These are phyloP conservation scores for Lactifluus subvellereus DNA, from an alignment of 768 basidiomycete genomes.

Conservation along the genomic window DNA sequence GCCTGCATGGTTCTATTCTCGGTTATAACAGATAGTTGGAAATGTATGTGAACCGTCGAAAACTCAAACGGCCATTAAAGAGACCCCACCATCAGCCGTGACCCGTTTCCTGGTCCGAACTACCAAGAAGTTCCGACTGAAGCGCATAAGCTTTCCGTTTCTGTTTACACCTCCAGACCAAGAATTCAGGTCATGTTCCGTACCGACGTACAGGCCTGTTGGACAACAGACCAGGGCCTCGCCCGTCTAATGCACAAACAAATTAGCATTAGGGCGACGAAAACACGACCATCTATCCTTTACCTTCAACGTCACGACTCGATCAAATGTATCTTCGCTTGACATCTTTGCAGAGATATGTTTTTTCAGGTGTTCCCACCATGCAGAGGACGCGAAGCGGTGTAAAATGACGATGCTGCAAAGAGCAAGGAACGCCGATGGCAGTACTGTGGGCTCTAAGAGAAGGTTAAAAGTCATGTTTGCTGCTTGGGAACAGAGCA, in stretches of 20 bases:
- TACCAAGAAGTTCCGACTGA: constrained; percentile 54
- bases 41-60: not conserved
- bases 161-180: not conserved
- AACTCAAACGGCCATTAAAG: constrained; percentile 37
- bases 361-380: constrained; percentile 65
- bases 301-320: constrained; percentile 61
- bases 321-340: constrained; percentile 54
- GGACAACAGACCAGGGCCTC: constrained; percentile 66
- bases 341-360: constrained; percentile 64
- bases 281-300: constrained; percentile 9
- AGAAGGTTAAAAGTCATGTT: not conserved
- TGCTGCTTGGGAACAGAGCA: not conserved
- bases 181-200: not conserved
- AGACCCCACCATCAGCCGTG: constrained; percentile 61
- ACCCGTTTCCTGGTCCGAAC: constrained; percentile 58
- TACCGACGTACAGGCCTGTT: constrained; percentile 46
- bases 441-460: constrained; percentile 67
- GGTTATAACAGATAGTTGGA: not conserved
- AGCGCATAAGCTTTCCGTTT: constrained; percentile 33
- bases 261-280: not conserved
- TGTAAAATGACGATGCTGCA: constrained; percentile 63
- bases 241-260: constrained; percentile 46
- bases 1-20: not conserved
- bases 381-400: constrained; percentile 68
- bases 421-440: constrained; percentile 59